Evolutionary conservation across 2,329 filamentous ascomycete species (phyloP), one percentile per base, ranked within the genome.

Genomic region (Aureobasidium lini): DNA sequence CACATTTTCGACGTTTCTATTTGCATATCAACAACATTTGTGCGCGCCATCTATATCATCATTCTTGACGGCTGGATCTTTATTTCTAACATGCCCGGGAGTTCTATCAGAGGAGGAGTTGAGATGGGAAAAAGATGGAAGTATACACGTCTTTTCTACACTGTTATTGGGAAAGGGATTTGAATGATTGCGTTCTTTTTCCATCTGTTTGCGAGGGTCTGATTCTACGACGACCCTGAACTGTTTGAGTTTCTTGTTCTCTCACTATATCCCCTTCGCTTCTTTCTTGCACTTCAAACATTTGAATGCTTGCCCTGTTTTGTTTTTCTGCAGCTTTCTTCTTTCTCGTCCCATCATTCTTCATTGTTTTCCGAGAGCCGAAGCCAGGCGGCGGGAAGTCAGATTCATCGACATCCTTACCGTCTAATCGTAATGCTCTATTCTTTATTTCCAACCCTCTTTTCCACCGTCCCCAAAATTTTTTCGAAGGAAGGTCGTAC

Each of bases 341-440:
- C 16, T 43, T 43, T 31, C 18, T 47, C 9, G 28, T 42, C 15
- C 47, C 53, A 18, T 32, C 44, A 15, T 36, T 31, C 23, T 23
- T n/a, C 28, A 10, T 29, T 28, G 10, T 34, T 34, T 36, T n/a
- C 36, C 16, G 46, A n/a, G 52, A 57, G 52, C 52, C 52, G 52
- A 57, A 57, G 28, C 52, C 52, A 57, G 52, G 15, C 52, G 52
- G 52, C 52, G 29, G 32, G 49, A 53, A 18, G 49, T 53, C 50
- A 54, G 39, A 43, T 54, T 6, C 11, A 31, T 57, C 43, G 43
- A 48, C 43, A 57, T 57, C 23, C 43, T 57, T 57, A 48, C 54
- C 52, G 52, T 57, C 52, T 57, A 57, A 57, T 57, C 32, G 29
- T 57, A 47, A 57, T 47, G 54, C 54, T 57, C 42, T 32, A 54